Percentiles rank a stretch among this genome's conserved stretches.
phyloP scores from a whole-genome alignment of 179 eudicot species.

The Beta macrorhiza region DNA sequence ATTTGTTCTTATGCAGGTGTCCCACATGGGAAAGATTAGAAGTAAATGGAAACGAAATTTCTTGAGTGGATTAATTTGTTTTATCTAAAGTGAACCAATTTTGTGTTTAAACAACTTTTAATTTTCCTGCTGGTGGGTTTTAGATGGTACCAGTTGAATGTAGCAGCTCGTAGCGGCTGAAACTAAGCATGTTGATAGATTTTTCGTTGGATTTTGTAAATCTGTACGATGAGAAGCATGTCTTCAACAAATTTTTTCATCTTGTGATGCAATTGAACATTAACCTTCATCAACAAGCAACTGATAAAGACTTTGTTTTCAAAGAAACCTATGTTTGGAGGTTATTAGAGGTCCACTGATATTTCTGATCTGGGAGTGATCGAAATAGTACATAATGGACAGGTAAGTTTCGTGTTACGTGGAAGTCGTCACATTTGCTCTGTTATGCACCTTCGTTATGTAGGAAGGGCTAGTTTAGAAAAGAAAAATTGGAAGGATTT shows the following conservation, averaged over 20 bases:
- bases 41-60: constrained; percentile 34
- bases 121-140: constrained; percentile 39
- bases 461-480: too few relatives aligned
- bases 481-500: background rate
- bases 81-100: constrained; percentile 17
- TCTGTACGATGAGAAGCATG: constrained; percentile 53
- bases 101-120: constrained; percentile 4
- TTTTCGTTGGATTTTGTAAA: constrained; percentile 50
- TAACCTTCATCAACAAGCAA: constrained; percentile 38
- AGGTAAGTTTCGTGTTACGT: constrained; percentile 37
- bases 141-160: constrained; percentile 71
- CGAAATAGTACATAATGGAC: constrained; percentile 53
- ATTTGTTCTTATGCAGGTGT: constrained; percentile 35
- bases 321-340: constrained; percentile 59
- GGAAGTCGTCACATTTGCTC: too few relatives aligned
- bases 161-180: constrained; percentile 82
- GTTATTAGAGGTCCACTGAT: constrained; percentile 64
- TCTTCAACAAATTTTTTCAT: constrained; percentile 41
- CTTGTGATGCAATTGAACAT: constrained; percentile 41
- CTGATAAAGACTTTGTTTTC: constrained; percentile 45
- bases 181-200: constrained; percentile 66
- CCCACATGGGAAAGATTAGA: constrained; percentile 34
- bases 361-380: constrained; percentile 16
- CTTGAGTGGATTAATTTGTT: constrained; percentile 20
- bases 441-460: too few relatives aligned